These are phyloP conservation scores for Daldinia decipiens DNA, from an alignment of 495 filamentous ascomycete species.

Conservation along the genomic window DNA sequence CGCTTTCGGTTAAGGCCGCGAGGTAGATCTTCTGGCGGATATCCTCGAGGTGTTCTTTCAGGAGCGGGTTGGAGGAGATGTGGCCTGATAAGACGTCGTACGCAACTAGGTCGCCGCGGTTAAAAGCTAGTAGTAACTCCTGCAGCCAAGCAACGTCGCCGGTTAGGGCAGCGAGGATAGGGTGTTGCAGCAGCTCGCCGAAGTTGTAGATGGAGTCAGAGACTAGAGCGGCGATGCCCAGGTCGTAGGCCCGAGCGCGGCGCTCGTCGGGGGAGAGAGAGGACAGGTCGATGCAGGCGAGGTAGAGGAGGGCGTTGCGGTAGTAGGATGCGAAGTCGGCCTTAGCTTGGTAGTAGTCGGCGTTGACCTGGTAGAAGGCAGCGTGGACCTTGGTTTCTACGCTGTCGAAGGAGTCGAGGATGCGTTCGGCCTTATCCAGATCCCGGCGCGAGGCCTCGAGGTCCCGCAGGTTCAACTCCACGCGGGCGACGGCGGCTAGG, in stretches of 20 bases:
- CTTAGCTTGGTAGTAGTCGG: conserved; percentile 93
- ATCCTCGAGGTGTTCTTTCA: conserved; percentile 80
- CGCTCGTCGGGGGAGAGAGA: conserved; percentile 77
- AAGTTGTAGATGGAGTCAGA: conserved; percentile 99
- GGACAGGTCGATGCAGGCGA: conserved; percentile 90
- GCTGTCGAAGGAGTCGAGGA: conserved; percentile 90
- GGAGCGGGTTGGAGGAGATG: conserved; percentile 79
- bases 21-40: conserved; percentile 98
- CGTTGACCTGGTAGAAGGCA: conserved; percentile 94
- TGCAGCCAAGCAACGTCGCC: conserved; percentile 80
- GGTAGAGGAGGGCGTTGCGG: conserved; percentile 96
- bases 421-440: conserved; percentile 84
- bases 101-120: conserved; percentile 88
- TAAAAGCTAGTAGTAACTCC: conserved; percentile 95
- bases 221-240: conserved; percentile 89
- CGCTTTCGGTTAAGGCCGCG: conserved; percentile 92
- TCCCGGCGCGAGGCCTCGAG: conserved; percentile 81
- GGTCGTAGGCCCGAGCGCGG: conserved; percentile 85
- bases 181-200: conserved; percentile 96
- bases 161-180: conserved; percentile 85
- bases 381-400: conserved; percentile 97
- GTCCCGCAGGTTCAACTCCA: conserved; percentile 81
- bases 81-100: conserved; percentile 83
- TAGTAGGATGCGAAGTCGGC: conserved; percentile 95
- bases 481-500: conserved; percentile 86